Conservation (phyloP, 23 red algal species). For the Agarophyton chilense region DNA sequence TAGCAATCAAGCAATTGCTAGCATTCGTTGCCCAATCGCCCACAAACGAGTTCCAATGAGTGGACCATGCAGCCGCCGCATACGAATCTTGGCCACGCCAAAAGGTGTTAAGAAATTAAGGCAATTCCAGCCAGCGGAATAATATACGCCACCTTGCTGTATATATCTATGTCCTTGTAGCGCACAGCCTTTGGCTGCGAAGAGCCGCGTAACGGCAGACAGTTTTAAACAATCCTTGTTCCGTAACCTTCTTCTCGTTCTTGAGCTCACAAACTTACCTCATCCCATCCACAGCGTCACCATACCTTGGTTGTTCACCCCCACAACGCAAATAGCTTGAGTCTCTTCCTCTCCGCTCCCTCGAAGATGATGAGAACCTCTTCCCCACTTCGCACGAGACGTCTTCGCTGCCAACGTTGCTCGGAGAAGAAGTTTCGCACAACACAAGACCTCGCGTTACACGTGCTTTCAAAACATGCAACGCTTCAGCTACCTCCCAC, state of each 20-base stretch:
- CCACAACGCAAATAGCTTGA: neutral
- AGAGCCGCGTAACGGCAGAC: constrained; percentile 22
- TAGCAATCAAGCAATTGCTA: too few relatives aligned
- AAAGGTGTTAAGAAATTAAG: too few relatives aligned
- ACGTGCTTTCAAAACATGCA: constrained; percentile 33
- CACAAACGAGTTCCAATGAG: neutral
- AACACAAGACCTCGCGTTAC: constrained; percentile 20
- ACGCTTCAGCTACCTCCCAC: constrained; percentile 7
- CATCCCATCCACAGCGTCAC: neutral
- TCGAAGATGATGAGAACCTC: constrained; percentile 3
- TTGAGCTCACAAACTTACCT: constrained; percentile 3
- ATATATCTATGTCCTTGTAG: too few relatives aligned
- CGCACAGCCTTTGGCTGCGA: too few relatives aligned
- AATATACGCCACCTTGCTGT: too few relatives aligned
- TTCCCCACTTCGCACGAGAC: neutral
- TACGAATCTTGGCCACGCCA: too few relatives aligned
- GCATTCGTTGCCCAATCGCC: neutral
- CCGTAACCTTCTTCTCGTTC: neutral
- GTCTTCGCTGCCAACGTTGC: constrained; percentile 27
- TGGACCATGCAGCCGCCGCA: neutral
- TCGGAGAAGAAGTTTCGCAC: constrained; percentile 33
- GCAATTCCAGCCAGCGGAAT: too few relatives aligned
- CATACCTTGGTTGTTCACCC: neutral
- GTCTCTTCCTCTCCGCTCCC: neutral
- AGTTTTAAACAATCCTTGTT: neutral